Evolutionary conservation across 768 basidiomycete genomes (phyloP), one percentile per base, ranked within the genome.

Genomic region (Tricholoma saponaceum): DNA sequence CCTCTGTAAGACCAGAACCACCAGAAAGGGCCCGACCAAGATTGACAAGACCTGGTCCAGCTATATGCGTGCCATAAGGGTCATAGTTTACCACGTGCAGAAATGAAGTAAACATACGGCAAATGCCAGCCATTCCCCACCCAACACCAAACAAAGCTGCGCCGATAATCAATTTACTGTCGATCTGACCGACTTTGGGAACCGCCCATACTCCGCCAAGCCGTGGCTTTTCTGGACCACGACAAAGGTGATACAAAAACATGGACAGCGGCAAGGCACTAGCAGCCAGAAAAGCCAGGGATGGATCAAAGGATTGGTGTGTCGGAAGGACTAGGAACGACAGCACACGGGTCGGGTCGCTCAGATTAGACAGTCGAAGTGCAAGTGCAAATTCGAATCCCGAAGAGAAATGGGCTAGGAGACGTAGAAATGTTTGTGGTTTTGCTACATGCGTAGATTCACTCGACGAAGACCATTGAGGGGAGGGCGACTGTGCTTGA

Each of bases 41-140:
- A 63, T 85, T 86, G 30, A 86, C 78, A 16, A 87, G 70, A n/a
- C 72, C 83, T 8, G 85, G 84, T 16, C 84, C 85, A 58, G 83
- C 85, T 87, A 58, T 4, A 52, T 26, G 53, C n/a, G 47, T 10
- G 41, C 14, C 22, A 54, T 44, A 46, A 35, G 41, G 51, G 49
- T 63, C 60, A 39, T 50, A 39, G 30, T 5, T 23, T 26, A 49
- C 8, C 8, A 9, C 60, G 7, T 47, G 18, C 52, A 10, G n/a
- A 58, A 18, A 37, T 18, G 52, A 49, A 52, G 26, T 35, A 23
- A 32, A 73, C 85, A 66, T 69, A 86, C 85, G 85, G 67, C 85
- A 87, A 50, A 86, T 69, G 32, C 85, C 85, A 54, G 76, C 70
- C 37, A 82, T 63, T 5, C 81, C 85, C 85, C 85, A 87, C 1